Percentiles rank a stretch among this genome's conserved stretches.
These are phyloP conservation scores for Trypanosoma mega DNA, from an alignment of 208 protist species.

Conservation along the genomic window DNA sequence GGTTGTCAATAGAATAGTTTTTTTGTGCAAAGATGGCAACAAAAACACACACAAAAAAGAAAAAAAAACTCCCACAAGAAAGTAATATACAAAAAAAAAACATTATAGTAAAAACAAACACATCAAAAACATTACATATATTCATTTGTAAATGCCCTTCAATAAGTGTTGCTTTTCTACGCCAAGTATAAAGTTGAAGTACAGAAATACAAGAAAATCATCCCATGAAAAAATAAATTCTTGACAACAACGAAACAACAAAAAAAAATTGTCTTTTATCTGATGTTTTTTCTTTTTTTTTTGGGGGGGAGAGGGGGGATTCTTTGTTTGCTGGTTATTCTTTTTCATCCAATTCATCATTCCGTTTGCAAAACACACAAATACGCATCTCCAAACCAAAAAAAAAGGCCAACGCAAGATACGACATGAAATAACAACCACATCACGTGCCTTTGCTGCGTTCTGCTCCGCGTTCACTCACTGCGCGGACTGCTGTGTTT, in stretches of 20 bases:
- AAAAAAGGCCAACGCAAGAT: not conserved
- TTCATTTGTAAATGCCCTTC: no score
- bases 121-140: not conserved
- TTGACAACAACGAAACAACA: not conserved
- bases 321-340: no score
- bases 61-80: not conserved
- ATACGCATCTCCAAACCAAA: no score
- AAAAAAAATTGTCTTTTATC: no score
- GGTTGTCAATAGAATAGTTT: no score
- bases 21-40: no score
- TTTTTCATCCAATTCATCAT: no score
- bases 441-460: not conserved
- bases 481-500: not conserved
- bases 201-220: no score
- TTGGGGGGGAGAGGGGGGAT: not conserved
- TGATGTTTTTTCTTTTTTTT: no score
- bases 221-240: not conserved
- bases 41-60: not conserved
- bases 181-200: no score
- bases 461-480: not conserved
- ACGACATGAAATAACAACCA: slow-evolving; percentile 9
- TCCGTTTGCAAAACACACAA: no score
- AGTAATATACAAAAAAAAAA: slow-evolving; percentile 21
- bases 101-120: not conserved
- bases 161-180: no score